Base-by-base conservation (phyloP, 2,329 filamentous ascomycete species). In the Penicillium sp. region DNA sequence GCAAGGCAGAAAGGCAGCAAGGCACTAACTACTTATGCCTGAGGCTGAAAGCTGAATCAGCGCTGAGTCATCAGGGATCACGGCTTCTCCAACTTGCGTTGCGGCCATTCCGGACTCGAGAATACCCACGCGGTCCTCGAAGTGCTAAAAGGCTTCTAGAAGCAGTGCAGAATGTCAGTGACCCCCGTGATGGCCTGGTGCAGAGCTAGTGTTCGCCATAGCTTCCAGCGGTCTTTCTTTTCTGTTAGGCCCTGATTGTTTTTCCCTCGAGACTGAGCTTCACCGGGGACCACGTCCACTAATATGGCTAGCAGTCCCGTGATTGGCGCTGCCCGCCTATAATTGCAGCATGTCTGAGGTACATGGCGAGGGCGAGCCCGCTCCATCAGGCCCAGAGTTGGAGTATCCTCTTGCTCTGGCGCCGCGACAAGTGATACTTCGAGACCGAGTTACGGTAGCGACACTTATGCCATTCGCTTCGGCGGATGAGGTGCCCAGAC, bases 381-480 rank as follows among this genome's bases (percentile, higher is more conserved):
- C 57, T 14, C 43, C 58, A 33, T 50, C 63, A 20, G 53, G 58
- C 17, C 58, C 57, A 20, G 62, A 64, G 30, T 50, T 54, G 31
- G 62, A 80, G 34, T 74, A 91, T 34, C 86, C 87, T 34, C 64
- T 75, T 19, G 79, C 80, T 49, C 84, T 94, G 58, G 68, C 74
- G 14, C 83, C 87, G 30, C 81, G 83, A 48, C 84, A 87, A 65
- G 86, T 94, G 47, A 91, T 83, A 1, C 79, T 94, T 41, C 80
- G 88, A 47, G 88, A 94, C 67, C 80, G 87, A 34, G 83, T 89
- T 52, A 94, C 88, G 0, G 80, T 85, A 33, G 89, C 88, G 7
- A 94, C 87, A 1, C 75, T 94, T 30, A 78, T 94, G 35, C 89
- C 89, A 7, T 89, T 94, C 64, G 81, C 81, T 13, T 85, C 84